phyloP scores from a whole-genome alignment of 2,329 filamentous ascomycete species.

The Fusarium pilosicola region DNA sequence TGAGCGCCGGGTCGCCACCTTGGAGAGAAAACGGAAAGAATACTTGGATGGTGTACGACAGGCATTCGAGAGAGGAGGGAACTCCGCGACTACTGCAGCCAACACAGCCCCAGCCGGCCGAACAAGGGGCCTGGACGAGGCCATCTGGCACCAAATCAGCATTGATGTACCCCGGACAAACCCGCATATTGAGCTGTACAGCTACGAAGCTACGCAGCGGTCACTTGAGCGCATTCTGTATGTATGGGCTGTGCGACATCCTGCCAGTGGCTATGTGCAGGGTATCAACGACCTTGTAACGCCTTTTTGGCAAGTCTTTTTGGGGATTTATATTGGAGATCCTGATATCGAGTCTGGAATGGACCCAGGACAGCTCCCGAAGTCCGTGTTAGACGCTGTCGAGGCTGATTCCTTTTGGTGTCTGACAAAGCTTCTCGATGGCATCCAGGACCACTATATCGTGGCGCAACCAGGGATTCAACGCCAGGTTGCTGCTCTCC shows the following conservation, averaged over 20 bases:
- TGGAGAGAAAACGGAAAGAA: constrained; percentile 95
- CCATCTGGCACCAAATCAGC: constrained; percentile 99
- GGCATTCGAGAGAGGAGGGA: constrained; percentile 74
- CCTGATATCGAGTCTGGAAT: constrained; percentile 91
- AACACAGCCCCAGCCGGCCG: constrained; percentile 55
- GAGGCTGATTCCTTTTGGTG: constrained; percentile 99
- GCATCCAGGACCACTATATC: constrained; percentile 99
- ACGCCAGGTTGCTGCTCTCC: constrained; percentile 86
- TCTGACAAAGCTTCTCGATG: constrained; percentile 95
- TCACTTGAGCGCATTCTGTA: constrained; percentile 96
- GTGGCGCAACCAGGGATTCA: constrained; percentile 97
- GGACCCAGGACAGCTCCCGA: constrained; percentile 94
- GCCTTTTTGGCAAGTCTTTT: constrained; percentile 97
- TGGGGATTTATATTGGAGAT: constrained; percentile 95
- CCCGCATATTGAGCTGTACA: constrained; percentile 92
- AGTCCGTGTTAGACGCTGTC: constrained; percentile 91
- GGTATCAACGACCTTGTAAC: constrained; percentile 98
- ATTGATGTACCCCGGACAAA: constrained; percentile 98
- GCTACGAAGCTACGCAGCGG: constrained; percentile 94
- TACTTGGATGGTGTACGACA: constrained; percentile 91
- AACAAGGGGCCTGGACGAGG: constrained; percentile 83
- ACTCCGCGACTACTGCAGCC: constrained; percentile 56
- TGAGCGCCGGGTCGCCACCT: constrained; percentile 86
- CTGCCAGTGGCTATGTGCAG: constrained; percentile 96
- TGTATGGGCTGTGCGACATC: constrained; percentile 96